Evolutionary conservation across 1,284 basidiomycete species (phyloP).

Genomic region (Hypsizygus ulmarius): DNA sequence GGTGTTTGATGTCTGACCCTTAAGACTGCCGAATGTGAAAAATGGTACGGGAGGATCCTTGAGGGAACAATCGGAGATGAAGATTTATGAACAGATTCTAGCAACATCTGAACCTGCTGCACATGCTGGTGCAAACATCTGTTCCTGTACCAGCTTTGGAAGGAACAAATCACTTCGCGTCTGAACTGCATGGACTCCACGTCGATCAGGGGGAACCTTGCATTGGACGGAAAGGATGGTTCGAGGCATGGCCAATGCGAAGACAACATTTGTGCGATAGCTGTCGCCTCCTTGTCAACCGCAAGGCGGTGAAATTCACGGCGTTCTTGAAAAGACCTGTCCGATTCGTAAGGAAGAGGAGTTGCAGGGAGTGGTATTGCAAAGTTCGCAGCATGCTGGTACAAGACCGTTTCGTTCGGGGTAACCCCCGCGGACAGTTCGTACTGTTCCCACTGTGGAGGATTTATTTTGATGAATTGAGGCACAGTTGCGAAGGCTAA

Average conservation of each 20-base stretch:
- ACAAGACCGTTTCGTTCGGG: slow-evolving; percentile 8
- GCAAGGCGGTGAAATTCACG: background rate
- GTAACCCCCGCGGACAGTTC: slow-evolving; percentile 14
- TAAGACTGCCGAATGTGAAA: too few relatives aligned
- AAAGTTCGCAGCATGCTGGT: background rate
- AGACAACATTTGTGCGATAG: slow-evolving; percentile 4
- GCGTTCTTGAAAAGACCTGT: background rate
- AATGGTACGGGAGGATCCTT: too few relatives aligned
- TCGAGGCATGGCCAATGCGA: slow-evolving; percentile 18
- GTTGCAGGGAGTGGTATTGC: background rate
- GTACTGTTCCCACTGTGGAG: slow-evolving; percentile 15
- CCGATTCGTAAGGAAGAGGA: background rate
- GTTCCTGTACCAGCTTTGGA: too few relatives aligned
- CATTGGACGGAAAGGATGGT: slow-evolving; percentile 2
- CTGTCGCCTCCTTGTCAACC: slow-evolving; percentile 1
- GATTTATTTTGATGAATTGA: slow-evolving; percentile 13
- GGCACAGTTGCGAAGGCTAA: slow-evolving; percentile 30
- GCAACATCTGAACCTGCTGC: too few relatives aligned
- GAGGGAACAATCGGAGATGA: too few relatives aligned
- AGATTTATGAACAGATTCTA: too few relatives aligned
- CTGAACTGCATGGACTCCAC: background rate
- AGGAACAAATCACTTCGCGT: too few relatives aligned
- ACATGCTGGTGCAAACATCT: too few relatives aligned
- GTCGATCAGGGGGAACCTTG: background rate
- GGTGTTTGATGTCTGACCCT: too few relatives aligned